These are phyloP conservation scores for Scutellaria minor DNA, from an alignment of 257 asterid species.

Conservation along the genomic window DNA sequence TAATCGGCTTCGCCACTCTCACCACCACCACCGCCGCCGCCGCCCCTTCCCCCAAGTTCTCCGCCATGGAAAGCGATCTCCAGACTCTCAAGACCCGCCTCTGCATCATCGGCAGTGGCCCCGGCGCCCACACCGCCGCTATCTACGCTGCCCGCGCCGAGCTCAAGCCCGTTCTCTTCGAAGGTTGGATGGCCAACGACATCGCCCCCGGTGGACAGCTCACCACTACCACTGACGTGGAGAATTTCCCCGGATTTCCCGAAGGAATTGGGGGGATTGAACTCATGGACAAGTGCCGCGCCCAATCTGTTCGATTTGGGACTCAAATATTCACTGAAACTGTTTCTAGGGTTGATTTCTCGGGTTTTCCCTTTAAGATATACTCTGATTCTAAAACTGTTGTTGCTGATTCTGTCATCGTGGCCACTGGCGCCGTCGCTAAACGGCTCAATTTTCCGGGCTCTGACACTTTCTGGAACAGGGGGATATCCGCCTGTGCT, in stretches of 20 bases:
- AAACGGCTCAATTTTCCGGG: conserved; percentile 73
- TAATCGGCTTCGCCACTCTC: conserved; percentile 51
- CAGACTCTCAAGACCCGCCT: conserved; percentile 69
- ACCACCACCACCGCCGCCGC: conserved; percentile 37
- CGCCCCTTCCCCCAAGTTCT: conserved; percentile 36
- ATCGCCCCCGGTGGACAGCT: conserved; percentile 98
- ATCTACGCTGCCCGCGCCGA: conserved; percentile 93
- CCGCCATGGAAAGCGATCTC: conserved; percentile 63
- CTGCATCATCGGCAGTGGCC: conserved; percentile 94
- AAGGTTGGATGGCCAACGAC: conserved; percentile 98
- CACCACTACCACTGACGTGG: conserved; percentile 93
- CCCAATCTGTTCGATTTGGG: conserved; percentile 69
- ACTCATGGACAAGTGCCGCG: conserved; percentile 71
- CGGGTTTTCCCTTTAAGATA: conserved; percentile 61
- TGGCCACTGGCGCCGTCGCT: conserved; percentile 93
- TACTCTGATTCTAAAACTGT: conserved; percentile 63
- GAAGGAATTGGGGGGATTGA: conserved; percentile 77
- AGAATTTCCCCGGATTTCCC: conserved; percentile 95
- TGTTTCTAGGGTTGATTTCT: conserved; percentile 70
- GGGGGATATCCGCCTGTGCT: conserved; percentile 95
- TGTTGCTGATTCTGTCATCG: conserved; percentile 73
- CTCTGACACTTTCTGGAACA: conserved; percentile 81
- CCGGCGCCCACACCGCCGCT: conserved; percentile 99
- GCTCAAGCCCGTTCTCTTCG: conserved; percentile 87
- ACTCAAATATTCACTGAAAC: conserved; percentile 77